A percentile compares a stretch with the other conserved stretches of the same genome.
phyloP scores from a whole-genome alignment of 2,329 filamentous ascomycete species.

The Cladorrhinum sp. region DNA sequence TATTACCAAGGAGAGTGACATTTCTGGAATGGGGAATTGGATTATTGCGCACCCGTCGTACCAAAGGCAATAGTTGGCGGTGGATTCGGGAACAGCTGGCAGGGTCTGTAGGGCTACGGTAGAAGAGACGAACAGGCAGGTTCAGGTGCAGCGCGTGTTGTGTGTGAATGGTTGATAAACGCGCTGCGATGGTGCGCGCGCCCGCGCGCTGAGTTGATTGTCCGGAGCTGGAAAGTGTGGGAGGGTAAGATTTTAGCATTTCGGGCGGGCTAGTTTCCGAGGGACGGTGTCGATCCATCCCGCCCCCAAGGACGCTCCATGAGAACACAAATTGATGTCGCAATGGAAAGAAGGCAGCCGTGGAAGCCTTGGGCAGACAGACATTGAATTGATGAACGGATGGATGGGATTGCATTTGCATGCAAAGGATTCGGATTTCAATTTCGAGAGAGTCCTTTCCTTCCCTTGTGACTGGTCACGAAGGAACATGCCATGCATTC shows the following conservation, averaged over 20 bases:
- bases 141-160: not conserved
- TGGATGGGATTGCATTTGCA: too few species aligned
- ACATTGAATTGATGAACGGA: not conserved
- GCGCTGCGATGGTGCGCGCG: not conserved
- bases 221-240: slow-evolving; percentile 5
- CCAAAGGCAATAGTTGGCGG: not conserved
- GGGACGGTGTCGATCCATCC: not conserved
- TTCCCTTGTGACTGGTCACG: too few species aligned
- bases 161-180: slow-evolving; percentile 7
- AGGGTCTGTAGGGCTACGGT: not conserved
- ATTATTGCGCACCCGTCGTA: not conserved
- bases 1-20: not conserved
- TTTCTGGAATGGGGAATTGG: not conserved
- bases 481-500: too few species aligned
- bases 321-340: not conserved
- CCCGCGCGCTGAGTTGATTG: too few species aligned
- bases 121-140: too few species aligned
- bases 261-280: slow-evolving; percentile 2
- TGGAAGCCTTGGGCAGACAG: not conserved
- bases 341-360: not conserved
- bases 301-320: not conserved
- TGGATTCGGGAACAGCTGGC: not conserved
- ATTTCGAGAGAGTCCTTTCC: too few species aligned
- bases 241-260: slow-evolving; percentile 12
- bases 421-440: too few species aligned